These are phyloP conservation scores for Verticillium albo-atrum DNA, from an alignment of 2,329 filamentous ascomycete species.

Conservation along the genomic window DNA sequence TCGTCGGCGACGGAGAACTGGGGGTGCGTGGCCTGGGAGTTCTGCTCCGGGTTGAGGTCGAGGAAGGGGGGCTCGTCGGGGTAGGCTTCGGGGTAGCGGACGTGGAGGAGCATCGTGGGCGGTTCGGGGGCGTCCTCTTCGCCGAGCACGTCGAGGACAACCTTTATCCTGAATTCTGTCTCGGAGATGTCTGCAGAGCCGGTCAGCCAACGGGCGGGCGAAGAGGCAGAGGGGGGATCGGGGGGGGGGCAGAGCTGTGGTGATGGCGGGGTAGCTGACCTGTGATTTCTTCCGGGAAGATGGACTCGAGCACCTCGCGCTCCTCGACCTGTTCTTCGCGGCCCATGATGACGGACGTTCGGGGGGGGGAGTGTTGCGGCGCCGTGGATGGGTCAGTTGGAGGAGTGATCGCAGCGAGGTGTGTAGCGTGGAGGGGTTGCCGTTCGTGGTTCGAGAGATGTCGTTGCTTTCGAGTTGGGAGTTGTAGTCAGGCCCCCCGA, in stretches of 20 bases:
- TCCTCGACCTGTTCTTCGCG: slow-evolving; percentile 92
- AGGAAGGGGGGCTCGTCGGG: slow-evolving; percentile 82
- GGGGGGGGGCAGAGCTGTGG: background rate
- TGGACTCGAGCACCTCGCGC: slow-evolving; percentile 95
- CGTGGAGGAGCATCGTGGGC: slow-evolving; percentile 73
- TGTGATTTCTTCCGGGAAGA: slow-evolving; percentile 96
- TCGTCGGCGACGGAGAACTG: slow-evolving; percentile 79
- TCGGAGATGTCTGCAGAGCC: slow-evolving; percentile 72
- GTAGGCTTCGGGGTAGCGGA: slow-evolving; percentile 86
- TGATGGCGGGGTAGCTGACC: slow-evolving; percentile 43
- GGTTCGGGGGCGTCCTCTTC: slow-evolving; percentile 58
- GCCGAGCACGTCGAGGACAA: slow-evolving; percentile 73
- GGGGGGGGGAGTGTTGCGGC: background rate
- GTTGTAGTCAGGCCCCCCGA: background rate
- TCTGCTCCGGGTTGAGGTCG: slow-evolving; percentile 71
- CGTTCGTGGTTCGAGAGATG: background rate
- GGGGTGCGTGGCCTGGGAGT: slow-evolving; percentile 61
- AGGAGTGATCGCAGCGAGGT: background rate
- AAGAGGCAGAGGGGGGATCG: background rate
- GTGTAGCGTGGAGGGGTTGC: background rate
- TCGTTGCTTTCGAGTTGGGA: background rate
- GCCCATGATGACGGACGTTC: slow-evolving; percentile 43
- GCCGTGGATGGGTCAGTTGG: background rate
- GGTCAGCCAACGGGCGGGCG: background rate
- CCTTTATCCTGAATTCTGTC: slow-evolving; percentile 79